Evolutionary conservation across 495 filamentous ascomycete genomes (phyloP), one percentile per base, ranked within the genome.

Genomic region (Emericellopsis terricola): DNA sequence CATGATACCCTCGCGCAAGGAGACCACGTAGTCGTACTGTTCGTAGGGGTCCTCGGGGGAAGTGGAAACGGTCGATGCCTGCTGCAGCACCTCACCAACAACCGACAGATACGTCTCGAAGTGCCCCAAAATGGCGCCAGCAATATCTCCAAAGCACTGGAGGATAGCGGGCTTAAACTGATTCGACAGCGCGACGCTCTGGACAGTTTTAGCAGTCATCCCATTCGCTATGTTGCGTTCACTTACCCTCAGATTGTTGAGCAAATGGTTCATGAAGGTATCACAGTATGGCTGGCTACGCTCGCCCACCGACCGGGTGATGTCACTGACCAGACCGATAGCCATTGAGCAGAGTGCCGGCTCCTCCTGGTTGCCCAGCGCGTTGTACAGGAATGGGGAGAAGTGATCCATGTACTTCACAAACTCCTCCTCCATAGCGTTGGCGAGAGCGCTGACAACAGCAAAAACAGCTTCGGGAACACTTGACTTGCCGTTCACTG

Each of bases 151-250:
- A 51, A 97, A 97, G 47, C 82, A 93, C 53, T 96, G 87, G 14
- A 97, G 69, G 38, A 97, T 96, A 10, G 91, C 86, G 20, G 89
- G 89, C 66, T 94, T 94, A 56, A 96, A 89, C 53, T 94, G 85
- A 54, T 96, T 93, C 40, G 82, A 80, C 16, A 91, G 70, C 20
- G 70, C 63, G 31, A 71, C 68, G 56, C 69, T 76, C 67, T 75
- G 41, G 21, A 38, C 60, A 50, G 58, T 48, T 13, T 31, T 44
- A 10, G 36, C 37, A 6, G n/a, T n/a, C n/a, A n/a, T n/a, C n/a
- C n/a, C n/a, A n/a, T n/a, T n/a, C n/a, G 30, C 27, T 18, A 10
- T 8, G 34, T 28, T 29, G 34, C n/a, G 17, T 11, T n/a, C 2
- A 66, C 76, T 56, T 56, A 89, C 83, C 52, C 79, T 69, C 8